Conservation (phyloP, 179 eudicot genomes). For the Nepenthes alata region DNA sequence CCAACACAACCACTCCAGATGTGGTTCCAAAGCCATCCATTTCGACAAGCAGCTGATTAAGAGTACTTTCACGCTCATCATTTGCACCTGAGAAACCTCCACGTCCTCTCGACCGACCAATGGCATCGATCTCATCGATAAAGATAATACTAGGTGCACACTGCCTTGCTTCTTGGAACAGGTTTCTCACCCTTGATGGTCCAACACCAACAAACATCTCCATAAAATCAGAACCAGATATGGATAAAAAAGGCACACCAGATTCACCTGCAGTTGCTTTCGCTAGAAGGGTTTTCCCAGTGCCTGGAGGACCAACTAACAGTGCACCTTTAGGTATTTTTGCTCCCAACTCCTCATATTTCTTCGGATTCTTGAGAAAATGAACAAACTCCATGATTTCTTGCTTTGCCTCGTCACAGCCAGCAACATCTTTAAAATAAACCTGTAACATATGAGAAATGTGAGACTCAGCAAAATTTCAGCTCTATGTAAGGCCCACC, state of each 20-base stretch:
- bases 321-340: constrained; percentile 53
- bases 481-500: not conserved
- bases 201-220: constrained; percentile 66
- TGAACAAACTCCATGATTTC: constrained; percentile 51
- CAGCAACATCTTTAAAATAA: constrained; percentile 46
- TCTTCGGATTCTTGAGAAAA: constrained; percentile 46
- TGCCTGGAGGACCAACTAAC: constrained; percentile 55
- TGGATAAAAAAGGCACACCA: constrained; percentile 45
- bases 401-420: constrained; percentile 48
- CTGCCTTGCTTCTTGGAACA: constrained; percentile 45
- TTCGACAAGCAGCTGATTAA: constrained; percentile 50
- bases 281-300: constrained; percentile 49
- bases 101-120: constrained; percentile 48
- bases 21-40: constrained; percentile 59
- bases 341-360: constrained; percentile 46
- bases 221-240: constrained; percentile 51
- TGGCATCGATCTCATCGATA: constrained; percentile 55
- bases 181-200: constrained; percentile 45
- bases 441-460: constrained; percentile 12
- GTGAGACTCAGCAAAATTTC: not conserved
- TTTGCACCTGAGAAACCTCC: constrained; percentile 40
- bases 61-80: constrained; percentile 52
- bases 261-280: constrained; percentile 59
- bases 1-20: constrained; percentile 46
- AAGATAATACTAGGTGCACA: constrained; percentile 48